Evolutionary conservation across 208 protist genomes (phyloP).

Genomic region (Plasmodiophora brassicae): DNA sequence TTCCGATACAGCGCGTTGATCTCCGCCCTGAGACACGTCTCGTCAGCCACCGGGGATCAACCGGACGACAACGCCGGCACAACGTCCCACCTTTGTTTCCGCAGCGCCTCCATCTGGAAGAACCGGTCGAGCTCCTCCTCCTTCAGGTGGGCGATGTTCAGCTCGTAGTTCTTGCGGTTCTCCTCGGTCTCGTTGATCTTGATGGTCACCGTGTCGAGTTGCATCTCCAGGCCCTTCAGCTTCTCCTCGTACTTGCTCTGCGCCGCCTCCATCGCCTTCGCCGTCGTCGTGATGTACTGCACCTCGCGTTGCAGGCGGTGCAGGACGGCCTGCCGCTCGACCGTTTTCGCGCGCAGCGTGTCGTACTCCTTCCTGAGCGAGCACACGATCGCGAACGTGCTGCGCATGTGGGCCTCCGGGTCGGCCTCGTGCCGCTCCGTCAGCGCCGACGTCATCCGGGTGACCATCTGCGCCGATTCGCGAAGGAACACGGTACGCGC

Average conservation of each 20-base stretch:
- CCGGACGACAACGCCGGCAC: background rate
- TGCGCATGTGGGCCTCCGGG: conserved; percentile 2
- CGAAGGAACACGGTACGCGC: conserved; percentile 2
- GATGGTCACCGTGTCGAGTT: conserved; percentile 35
- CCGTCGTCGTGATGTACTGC: conserved; percentile 18
- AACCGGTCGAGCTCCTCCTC: conserved; percentile 39
- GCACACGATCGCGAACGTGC: conserved; percentile 16
- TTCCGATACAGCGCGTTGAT: conserved; percentile 33
- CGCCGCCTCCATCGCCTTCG: background rate
- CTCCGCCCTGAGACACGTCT: background rate
- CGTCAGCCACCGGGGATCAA: background rate
- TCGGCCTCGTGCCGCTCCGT: background rate
- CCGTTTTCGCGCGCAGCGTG: background rate
- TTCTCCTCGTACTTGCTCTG: conserved; percentile 21
- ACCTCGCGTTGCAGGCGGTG: conserved; percentile 21
- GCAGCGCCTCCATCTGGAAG: conserved; percentile 33
- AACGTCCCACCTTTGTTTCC: background rate
- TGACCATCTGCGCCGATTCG: conserved; percentile 12
- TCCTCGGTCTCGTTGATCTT: conserved; percentile 36
- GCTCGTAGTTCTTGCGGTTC: conserved; percentile 37
- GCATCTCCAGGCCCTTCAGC: conserved; percentile 3
- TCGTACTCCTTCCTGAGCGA: background rate
- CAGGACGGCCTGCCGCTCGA: background rate
- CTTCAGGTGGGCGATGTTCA: conserved; percentile 33
- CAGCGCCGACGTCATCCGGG: background rate